Base-by-base conservation (phyloP, 2,329 filamentous ascomycete genomes). In the Blastomyces emzantsi region DNA sequence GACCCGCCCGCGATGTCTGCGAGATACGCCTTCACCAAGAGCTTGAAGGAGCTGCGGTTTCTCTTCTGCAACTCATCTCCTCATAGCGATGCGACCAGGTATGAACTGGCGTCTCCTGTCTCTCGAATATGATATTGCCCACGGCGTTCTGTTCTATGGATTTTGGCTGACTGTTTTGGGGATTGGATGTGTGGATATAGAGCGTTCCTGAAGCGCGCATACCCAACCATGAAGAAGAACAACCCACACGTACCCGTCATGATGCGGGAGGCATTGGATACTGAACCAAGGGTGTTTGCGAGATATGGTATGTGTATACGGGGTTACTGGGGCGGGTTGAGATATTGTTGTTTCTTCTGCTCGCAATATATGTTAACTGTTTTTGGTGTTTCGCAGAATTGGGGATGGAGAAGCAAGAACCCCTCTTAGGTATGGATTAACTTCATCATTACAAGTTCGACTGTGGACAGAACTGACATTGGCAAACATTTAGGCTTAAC, bases 151-250 rank as follows among this genome's bases (percentile, higher is more conserved):
- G 15, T 17, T 4, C 30, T 11, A 25, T 8, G 8, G 11, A 39
- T 39, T 17, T 39, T 25, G 7, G 6, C 60, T 61, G 22, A 62
- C 25, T 55, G 25, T 9, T 47, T 15, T 22, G n/a, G 17, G 28
- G 30, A 36, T 49, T 55, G 28, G 45, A 52, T 52, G 49, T 13
- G 22, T 54, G 51, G 4, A 57, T 57, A 39, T 30, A 62, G 94
- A 77, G 87, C 89, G 39, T 99, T 99, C 80, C 83, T 99, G 69
- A 88, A 88, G 68, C 87, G 90, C 75, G 87, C 92, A 69, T 99
- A 99, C 79, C 94, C 94, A 57, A 94, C 90, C 65, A 97, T 99
- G 93, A 99, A 99, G 87, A 95, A 96, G 83, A 90, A 93, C 84
- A 99, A 99, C 82, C 94, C 94, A 64, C 82, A 90, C 78, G 92